Percentiles rank a stretch among this genome's conserved stretches.
Evolutionary conservation across 2,329 filamentous ascomycete species (phyloP).

Genomic region (Exophiala mesophila): DNA sequence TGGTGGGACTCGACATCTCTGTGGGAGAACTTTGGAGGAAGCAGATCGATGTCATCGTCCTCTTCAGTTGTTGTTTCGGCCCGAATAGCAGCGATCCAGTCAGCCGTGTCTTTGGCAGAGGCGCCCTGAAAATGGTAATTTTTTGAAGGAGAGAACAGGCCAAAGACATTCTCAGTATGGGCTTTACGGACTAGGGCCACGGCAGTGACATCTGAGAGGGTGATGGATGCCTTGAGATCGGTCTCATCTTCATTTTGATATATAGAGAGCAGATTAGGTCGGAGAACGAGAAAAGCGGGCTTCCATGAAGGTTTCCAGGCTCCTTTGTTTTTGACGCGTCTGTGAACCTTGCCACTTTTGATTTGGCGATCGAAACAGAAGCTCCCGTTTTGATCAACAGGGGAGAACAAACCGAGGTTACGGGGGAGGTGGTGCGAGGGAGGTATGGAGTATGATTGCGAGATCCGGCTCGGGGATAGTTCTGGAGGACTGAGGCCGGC

Average conservation of each 20-base stretch:
- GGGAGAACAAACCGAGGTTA: constrained; percentile 65
- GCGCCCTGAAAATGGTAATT: constrained; percentile 86
- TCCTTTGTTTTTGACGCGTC: constrained; percentile 80
- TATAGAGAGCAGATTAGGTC: constrained; percentile 82
- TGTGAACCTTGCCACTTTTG: constrained; percentile 80
- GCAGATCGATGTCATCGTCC: constrained; percentile 76
- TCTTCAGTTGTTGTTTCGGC: constrained; percentile 77
- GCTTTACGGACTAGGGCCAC: constrained; percentile 85
- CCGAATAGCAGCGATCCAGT: constrained; percentile 82
- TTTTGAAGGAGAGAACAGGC: constrained; percentile 80
- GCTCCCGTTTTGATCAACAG: constrained; percentile 89
- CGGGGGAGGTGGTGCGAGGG: constrained; percentile 41
- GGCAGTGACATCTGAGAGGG: constrained; percentile 83
- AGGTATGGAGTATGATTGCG: constrained; percentile 4
- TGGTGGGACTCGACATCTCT: constrained; percentile 32
- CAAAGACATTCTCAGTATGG: constrained; percentile 81
- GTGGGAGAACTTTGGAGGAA: constrained; percentile 22
- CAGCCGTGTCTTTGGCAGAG: constrained; percentile 67
- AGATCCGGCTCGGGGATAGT: constrained; percentile 20
- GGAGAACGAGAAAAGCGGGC: constrained; percentile 78
- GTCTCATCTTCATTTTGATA: constrained; percentile 91
- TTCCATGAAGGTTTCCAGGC: constrained; percentile 73
- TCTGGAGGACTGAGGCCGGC: constrained; percentile 11
- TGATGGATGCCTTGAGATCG: constrained; percentile 82
- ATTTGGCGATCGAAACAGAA: constrained; percentile 94